Conservation (phyloP, 208 protist species). For the Endotrypanum monterogeii region DNA sequence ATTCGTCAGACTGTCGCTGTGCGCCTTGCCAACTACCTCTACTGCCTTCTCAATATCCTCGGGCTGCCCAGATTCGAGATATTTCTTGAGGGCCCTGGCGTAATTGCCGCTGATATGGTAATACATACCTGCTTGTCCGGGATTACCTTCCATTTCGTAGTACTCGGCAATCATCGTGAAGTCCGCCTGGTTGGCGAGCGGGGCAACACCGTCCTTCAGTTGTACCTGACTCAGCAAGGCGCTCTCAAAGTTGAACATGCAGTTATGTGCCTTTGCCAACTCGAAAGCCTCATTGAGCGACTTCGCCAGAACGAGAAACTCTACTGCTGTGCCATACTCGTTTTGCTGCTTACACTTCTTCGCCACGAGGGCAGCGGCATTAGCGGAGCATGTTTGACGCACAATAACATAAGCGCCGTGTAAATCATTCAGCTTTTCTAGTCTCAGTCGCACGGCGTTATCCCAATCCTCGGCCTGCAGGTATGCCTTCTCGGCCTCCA, state of each 20-base stretch:
- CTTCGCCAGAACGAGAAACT: constrained; percentile 97
- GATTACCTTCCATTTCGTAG: constrained; percentile 89
- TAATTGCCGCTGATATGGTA: constrained; percentile 93
- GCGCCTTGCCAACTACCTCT: constrained; percentile 92
- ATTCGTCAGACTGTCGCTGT: constrained; percentile 93
- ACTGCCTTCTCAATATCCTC: constrained; percentile 94
- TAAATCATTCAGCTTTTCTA: constrained; percentile 94
- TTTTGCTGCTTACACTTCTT: constrained; percentile 85
- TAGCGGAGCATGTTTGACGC: constrained; percentile 88
- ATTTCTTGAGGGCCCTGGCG: constrained; percentile 87
- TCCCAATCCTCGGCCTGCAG: constrained; percentile 94
- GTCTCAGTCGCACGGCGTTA: constrained; percentile 95
- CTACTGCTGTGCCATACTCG: constrained; percentile 92
- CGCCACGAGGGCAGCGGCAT: constrained; percentile 93
- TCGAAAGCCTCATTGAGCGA: constrained; percentile 93
- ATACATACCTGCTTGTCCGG: constrained; percentile 90
- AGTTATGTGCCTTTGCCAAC: constrained; percentile 88
- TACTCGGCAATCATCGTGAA: constrained; percentile 92
- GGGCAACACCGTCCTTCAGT: constrained; percentile 87
- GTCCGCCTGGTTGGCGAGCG: constrained; percentile 59
- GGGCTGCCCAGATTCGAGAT: constrained; percentile 85
- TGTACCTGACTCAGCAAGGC: constrained; percentile 76
- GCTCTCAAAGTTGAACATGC: constrained; percentile 87
- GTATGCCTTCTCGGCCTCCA: constrained; percentile 94
- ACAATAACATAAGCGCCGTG: constrained; percentile 96